Conservation (phyloP, 2,329 filamentous ascomycete genomes). For the Penicillium glabrum region DNA sequence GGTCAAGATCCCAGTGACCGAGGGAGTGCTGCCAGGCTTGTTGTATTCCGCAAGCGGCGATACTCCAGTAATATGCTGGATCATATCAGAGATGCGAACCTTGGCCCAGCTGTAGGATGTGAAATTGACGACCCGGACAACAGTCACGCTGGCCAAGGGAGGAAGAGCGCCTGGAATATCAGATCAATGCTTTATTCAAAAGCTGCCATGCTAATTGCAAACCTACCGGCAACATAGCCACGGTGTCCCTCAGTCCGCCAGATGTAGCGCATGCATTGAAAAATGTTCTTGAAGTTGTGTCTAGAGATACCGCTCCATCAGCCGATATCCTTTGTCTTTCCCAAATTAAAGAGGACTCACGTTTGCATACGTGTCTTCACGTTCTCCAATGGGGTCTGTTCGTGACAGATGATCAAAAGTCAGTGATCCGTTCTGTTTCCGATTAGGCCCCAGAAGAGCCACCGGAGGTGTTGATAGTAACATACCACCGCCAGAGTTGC, state of each 20-base stretch:
- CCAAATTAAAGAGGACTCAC: slow-evolving; percentile 28
- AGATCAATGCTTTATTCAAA: not conserved
- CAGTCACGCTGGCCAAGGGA: slow-evolving; percentile 47
- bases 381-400: slow-evolving; percentile 49
- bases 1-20: slow-evolving; percentile 40
- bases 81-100: slow-evolving; percentile 39
- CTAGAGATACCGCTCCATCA: slow-evolving; percentile 23
- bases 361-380: slow-evolving; percentile 53
- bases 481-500: slow-evolving; percentile 48
- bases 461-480: not conserved
- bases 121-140: slow-evolving; percentile 47
- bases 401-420: slow-evolving; percentile 1
- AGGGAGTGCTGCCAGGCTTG: slow-evolving; percentile 43
- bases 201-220: not conserved
- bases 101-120: slow-evolving; percentile 48
- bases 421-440: slow-evolving; percentile 6
- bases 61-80: slow-evolving; percentile 41
- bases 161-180: slow-evolving; percentile 40
- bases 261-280: slow-evolving; percentile 45
- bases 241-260: slow-evolving; percentile 48
- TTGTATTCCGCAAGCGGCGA: slow-evolving; percentile 44
- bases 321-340: not conserved
- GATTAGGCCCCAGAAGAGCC: not conserved
- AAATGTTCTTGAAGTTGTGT: slow-evolving; percentile 46
- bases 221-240: slow-evolving; percentile 48